Conservation (phyloP, 106 monocot genomes). For the Phalaenopsis aphrodite region DNA sequence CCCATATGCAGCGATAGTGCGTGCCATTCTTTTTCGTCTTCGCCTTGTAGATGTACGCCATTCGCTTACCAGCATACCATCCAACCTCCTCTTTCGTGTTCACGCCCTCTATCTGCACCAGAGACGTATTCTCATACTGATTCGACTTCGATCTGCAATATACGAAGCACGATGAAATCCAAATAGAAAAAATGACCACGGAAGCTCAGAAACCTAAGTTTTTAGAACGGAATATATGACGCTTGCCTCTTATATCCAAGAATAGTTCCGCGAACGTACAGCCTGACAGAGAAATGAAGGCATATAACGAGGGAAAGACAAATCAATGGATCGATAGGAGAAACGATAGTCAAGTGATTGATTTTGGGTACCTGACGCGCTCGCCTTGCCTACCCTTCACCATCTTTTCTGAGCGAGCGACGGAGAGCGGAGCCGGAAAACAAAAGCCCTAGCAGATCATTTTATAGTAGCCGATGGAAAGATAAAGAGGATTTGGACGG, state of each 20-base stretch:
- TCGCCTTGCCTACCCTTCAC: conserved; percentile 50
- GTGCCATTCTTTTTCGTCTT: conserved; percentile 69
- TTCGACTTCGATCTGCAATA: conserved; percentile 54
- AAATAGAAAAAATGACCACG: background rate
- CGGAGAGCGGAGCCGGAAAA: background rate
- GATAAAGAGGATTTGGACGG: background rate
- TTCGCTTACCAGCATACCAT: conserved; percentile 58
- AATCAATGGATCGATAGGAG: background rate
- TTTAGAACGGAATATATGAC: background rate
- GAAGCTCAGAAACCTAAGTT: background rate
- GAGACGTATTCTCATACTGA: conserved; percentile 72
- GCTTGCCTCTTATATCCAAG: conserved; percentile 78
- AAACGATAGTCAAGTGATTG: no score
- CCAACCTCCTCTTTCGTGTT: conserved; percentile 73
- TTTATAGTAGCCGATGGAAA: background rate
- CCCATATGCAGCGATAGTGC: conserved; percentile 68
- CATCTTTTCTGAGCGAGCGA: conserved; percentile 15
- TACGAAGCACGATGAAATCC: background rate
- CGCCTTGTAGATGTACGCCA: conserved; percentile 83
- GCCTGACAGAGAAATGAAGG: conserved; percentile 10
- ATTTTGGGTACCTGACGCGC: conserved; percentile 33
- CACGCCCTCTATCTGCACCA: conserved; percentile 76
- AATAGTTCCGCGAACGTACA: conserved; percentile 71
- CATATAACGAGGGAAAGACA: background rate
- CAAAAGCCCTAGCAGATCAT: background rate